These are phyloP conservation scores for Camellia oleifera DNA, from an alignment of 179 eudicot genomes.

Conservation along the genomic window DNA sequence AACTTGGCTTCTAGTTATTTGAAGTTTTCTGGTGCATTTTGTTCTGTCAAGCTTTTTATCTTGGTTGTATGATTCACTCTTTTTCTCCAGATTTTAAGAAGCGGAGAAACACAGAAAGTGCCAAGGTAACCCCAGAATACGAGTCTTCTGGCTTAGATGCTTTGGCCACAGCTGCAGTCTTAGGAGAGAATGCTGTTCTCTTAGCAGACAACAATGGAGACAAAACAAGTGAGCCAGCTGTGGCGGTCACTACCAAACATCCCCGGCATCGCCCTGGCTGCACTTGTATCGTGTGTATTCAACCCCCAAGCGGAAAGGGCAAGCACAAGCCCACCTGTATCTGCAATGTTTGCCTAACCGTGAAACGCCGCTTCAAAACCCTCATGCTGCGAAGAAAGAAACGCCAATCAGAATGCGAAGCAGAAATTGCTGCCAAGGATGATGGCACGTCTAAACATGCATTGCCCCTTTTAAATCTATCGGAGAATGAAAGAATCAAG, in stretches of 20 bases:
- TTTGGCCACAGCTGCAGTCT: slow-evolving; percentile 73
- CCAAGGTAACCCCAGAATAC: slow-evolving; percentile 36
- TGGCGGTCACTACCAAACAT: slow-evolving; percentile 78
- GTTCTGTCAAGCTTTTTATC: background rate
- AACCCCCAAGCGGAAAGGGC: slow-evolving; percentile 96
- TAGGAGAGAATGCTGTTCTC: slow-evolving; percentile 35
- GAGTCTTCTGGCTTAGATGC: slow-evolving; percentile 82
- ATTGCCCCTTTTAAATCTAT: slow-evolving; percentile 15
- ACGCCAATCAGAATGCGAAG: slow-evolving; percentile 55
- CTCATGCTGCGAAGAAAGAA: slow-evolving; percentile 84
- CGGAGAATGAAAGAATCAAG: slow-evolving; percentile 23
- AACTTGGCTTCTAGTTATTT: background rate
- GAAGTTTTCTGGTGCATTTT: no score
- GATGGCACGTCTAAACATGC: slow-evolving; percentile 33
- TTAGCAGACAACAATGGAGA: slow-evolving; percentile 19
- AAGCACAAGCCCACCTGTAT: slow-evolving; percentile 79
- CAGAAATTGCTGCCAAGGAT: slow-evolving; percentile 34
- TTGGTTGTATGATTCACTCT: background rate
- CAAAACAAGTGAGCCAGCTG: slow-evolving; percentile 48
- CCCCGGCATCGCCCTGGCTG: slow-evolving; percentile 99
- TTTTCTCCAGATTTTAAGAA: slow-evolving; percentile 53
- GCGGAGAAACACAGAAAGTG: slow-evolving; percentile 40
- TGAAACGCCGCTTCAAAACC: slow-evolving; percentile 91
- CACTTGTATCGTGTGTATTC: slow-evolving; percentile 95
- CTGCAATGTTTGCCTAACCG: slow-evolving; percentile 90